Conservation (phyloP, 2,329 filamentous ascomycete genomes). For the Cyanodermella asteris region DNA sequence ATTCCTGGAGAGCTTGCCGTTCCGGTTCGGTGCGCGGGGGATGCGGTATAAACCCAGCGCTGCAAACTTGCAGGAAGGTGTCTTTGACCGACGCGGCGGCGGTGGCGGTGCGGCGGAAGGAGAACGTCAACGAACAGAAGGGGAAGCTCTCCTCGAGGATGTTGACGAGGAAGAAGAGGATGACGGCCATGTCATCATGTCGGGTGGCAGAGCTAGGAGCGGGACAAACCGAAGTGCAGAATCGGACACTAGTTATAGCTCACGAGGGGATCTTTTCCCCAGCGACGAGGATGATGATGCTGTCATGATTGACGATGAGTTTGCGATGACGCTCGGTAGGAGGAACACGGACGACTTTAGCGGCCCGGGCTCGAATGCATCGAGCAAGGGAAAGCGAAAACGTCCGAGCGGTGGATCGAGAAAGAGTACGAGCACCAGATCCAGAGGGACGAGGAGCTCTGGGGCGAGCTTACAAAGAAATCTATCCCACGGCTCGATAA, state of each 20-base stretch:
- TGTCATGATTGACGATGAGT: constrained; percentile 79
- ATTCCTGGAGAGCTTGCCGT: constrained; percentile 65
- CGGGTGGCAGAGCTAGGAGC: constrained; percentile 11
- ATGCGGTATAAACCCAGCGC: constrained; percentile 77
- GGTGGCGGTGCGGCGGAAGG: constrained; percentile 16
- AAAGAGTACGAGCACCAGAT: constrained; percentile 18
- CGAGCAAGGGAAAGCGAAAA: constrained; percentile 19
- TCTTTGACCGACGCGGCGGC: constrained; percentile 23
- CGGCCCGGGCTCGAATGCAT: constrained; percentile 50
- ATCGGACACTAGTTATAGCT: constrained; percentile 57
- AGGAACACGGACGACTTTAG: constrained; percentile 37
- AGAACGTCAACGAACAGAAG: constrained; percentile 31
- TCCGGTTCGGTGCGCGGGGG: constrained; percentile 56
- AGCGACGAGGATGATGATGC: constrained; percentile 89
- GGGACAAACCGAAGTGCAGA: constrained; percentile 13
- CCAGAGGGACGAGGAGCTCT: constrained; percentile 8
- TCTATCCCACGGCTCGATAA: constrained; percentile 8
- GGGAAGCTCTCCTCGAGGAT: constrained; percentile 49
- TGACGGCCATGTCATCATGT: too few relatives aligned
- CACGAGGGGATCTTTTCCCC: constrained; percentile 72
- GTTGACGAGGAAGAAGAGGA: constrained; percentile 22
- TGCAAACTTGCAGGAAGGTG: constrained; percentile 75
- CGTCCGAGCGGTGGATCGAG: constrained; percentile 24
- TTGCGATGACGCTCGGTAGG: constrained; percentile 60
- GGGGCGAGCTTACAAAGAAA: too few relatives aligned